phyloP scores from a whole-genome alignment of 1,139 yeast species.

The Hyphopichia burtonii region DNA sequence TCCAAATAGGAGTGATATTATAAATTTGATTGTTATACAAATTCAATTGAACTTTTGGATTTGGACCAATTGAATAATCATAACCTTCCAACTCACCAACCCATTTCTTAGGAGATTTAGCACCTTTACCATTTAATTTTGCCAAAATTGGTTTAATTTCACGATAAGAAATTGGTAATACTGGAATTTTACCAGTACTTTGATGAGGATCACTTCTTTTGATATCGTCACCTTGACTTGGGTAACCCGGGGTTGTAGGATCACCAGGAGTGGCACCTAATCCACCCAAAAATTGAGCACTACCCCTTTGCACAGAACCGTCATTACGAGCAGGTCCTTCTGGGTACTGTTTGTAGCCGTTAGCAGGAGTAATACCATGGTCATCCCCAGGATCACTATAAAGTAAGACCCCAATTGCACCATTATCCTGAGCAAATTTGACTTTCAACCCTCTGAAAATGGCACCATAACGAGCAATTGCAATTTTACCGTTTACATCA shows the following conservation, averaged over 20 bases:
- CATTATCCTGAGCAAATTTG: slow-evolving; percentile 49
- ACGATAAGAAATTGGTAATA: slow-evolving; percentile 45
- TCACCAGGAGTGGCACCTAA: slow-evolving; percentile 71
- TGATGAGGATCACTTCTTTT: slow-evolving; percentile 41
- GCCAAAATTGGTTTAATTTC: slow-evolving; percentile 47
- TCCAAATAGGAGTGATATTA: slow-evolving; percentile 44
- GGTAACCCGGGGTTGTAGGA: slow-evolving; percentile 84
- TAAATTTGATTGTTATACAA: slow-evolving; percentile 42
- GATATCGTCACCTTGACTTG: slow-evolving; percentile 56
- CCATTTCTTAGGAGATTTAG: slow-evolving; percentile 31
- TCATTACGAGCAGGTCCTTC: slow-evolving; percentile 49
- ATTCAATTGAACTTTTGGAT: slow-evolving; percentile 42
- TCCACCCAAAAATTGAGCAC: slow-evolving; percentile 73
- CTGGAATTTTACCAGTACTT: slow-evolving; percentile 47
- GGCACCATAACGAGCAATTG: slow-evolving; percentile 38
- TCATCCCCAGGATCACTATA: slow-evolving; percentile 50
- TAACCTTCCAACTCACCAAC: slow-evolving; percentile 43
- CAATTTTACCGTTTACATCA: slow-evolving; percentile 43
- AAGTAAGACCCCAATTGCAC: slow-evolving; percentile 44
- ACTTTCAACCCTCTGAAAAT: slow-evolving; percentile 48
- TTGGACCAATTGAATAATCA: slow-evolving; percentile 46
- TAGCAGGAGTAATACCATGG: slow-evolving; percentile 38
- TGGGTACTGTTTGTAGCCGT: slow-evolving; percentile 46
- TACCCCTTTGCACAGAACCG: slow-evolving; percentile 72
- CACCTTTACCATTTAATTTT: slow-evolving; percentile 43